phyloP scores from a whole-genome alignment of 2,329 filamentous ascomycete species.

The Talaromyces sp. region DNA sequence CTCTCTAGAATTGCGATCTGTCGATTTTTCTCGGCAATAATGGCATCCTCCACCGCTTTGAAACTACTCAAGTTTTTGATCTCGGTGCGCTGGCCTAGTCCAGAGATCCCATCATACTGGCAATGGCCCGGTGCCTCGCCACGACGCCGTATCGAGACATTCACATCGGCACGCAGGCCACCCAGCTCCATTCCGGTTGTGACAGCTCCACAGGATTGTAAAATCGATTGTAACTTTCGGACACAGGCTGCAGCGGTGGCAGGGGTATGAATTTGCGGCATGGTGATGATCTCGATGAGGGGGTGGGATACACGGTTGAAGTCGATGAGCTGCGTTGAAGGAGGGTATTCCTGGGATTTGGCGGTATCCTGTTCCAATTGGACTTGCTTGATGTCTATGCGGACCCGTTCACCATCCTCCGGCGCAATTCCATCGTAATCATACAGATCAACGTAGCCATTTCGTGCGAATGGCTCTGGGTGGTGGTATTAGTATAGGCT shows the following conservation, averaged over 20 bases:
- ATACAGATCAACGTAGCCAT: conserved; percentile 72
- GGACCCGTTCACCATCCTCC: conserved; percentile 70
- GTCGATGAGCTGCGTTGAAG: conserved; percentile 76
- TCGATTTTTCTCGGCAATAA: conserved; percentile 84
- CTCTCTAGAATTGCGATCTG: conserved; percentile 79
- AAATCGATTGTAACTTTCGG: conserved; percentile 79
- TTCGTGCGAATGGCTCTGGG: conserved; percentile 63
- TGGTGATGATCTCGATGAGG: conserved; percentile 91
- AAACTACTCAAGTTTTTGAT: conserved; percentile 97
- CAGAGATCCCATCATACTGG: conserved; percentile 60
- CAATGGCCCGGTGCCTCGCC: conserved; percentile 48
- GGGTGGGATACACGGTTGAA: conserved; percentile 92
- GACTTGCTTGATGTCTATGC: conserved; percentile 84
- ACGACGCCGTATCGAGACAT: conserved; percentile 78
- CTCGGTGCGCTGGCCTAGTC: conserved; percentile 84
- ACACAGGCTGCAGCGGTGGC: conserved; percentile 86
- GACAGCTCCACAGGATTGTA: conserved; percentile 80
- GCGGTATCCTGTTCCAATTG: conserved; percentile 98
- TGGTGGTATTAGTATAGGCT: not conserved
- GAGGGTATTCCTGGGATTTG: conserved; percentile 81
- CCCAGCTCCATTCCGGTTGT: conserved; percentile 92
- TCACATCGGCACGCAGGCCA: conserved; percentile 89
- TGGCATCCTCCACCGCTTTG: conserved; percentile 92
- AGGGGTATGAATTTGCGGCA: conserved; percentile 84
- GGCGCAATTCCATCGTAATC: conserved; percentile 77